These are phyloP conservation scores for Trichoderma sp. DNA, from an alignment of 2,329 filamentous ascomycete genomes.

Conservation along the genomic window DNA sequence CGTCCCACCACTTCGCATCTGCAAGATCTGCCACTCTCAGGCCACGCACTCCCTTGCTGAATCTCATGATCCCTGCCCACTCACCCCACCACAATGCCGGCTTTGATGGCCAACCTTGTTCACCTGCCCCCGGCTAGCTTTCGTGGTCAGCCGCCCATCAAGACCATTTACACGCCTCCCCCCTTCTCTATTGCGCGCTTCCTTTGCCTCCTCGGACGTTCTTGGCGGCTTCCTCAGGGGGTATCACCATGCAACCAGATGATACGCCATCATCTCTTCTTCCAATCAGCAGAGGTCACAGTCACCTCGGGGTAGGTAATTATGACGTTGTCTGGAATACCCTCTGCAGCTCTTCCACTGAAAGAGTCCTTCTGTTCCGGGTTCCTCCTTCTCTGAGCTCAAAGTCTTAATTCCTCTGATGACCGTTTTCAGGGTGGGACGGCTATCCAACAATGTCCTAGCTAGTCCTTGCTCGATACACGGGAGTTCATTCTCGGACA, in stretches of 20 bases:
- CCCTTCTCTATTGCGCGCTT: constrained; percentile 1
- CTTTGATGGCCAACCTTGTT: constrained; percentile 13
- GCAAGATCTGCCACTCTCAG: constrained; percentile 28
- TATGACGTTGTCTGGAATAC: constrained; percentile 12
- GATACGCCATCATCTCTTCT: constrained; percentile 12
- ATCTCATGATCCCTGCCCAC: constrained; percentile 30
- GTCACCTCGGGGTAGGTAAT: not conserved
- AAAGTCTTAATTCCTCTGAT: not conserved
- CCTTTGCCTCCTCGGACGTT: not conserved
- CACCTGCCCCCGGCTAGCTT: constrained; percentile 19
- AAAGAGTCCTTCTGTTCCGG: constrained; percentile 1
- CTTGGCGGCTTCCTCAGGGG: constrained; percentile 18
- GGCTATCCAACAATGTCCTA: too few relatives aligned
- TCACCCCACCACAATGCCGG: constrained; percentile 25
- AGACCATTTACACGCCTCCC: constrained; percentile 13
- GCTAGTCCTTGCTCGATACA: not conserved
- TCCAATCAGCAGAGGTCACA: constrained; percentile 14
- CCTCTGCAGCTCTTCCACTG: constrained; percentile 1
- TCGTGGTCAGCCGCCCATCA: constrained; percentile 24
- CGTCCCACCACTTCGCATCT: constrained; percentile 9
- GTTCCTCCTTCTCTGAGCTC: not conserved
- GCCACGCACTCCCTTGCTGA: constrained; percentile 20
- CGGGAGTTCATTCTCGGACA: not conserved
- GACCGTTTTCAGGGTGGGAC: not conserved
- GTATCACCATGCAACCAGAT: constrained; percentile 22